Evolutionary conservation across 2,329 filamentous ascomycete species (phyloP), one percentile per base, ranked within the genome.

Genomic region (Albophoma yamanashiensis): DNA sequence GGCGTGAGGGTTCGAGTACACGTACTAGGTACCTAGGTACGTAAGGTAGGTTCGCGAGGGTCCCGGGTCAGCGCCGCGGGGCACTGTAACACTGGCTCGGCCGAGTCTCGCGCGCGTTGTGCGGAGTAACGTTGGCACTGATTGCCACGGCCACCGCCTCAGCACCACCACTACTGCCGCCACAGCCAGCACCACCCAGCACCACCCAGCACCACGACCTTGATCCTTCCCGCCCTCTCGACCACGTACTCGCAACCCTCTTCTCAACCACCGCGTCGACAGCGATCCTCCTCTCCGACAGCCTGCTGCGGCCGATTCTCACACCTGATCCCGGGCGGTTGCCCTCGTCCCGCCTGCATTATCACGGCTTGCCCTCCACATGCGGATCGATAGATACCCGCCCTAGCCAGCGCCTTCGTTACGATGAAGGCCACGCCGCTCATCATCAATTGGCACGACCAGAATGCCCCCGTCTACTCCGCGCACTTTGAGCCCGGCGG

Each of bases 361-460:
- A 20, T 55, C 50, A 27, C 31, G 8, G 31, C 31, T 36, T 22
- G 31, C 4, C 31, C 57, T 61, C 64, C 65, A 62, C 66, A 73
- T 73, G 72, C 71, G 62, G 67, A 66, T 67, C 66, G 61, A 65
- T 61, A 62, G 59, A 61, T 65, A 58, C 60, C 68, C 65, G 55
- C 67, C 66, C 53, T 66, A 67, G 65, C 61, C 64, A 59, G 60
- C 57, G 56, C 62, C 60, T 61, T 67, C 67, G 70, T 70, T 75
- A 80, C 75, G 73, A 99, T 99, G 94, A 97, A 96, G 84, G 92
- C 92, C 72, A 88, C 91, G 71, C 93, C 94, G 68, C 83, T 99
- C 67, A 93, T 97, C 72, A 93, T 99, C 78, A 91, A 95, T 80
- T 99, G 94, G 94, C 95, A 99, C 77, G 91, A 97, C 75, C 91